Conservation (phyloP, 148 eudicot genomes). For the Polygonum aviculare region DNA sequence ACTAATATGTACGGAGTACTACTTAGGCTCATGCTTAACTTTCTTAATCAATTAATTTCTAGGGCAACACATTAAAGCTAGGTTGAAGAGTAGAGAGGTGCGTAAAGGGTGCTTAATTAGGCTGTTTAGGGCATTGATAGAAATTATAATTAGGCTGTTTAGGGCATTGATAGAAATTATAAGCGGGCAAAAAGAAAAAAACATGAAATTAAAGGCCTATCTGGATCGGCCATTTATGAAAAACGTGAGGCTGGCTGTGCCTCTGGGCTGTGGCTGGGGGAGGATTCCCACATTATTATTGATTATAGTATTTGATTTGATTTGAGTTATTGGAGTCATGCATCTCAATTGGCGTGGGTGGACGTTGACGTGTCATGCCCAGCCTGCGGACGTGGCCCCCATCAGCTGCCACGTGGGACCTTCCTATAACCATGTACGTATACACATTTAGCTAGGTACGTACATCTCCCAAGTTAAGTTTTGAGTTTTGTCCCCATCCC, state of each 20-base stretch:
- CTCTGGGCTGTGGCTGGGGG: too few species aligned
- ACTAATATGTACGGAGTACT: too few species aligned
- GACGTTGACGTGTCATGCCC: conserved; percentile 8
- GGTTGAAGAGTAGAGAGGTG: too few species aligned
- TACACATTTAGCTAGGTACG: too few species aligned
- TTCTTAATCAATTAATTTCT: too few species aligned
- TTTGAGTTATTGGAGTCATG: not conserved
- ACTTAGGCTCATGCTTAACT: too few species aligned
- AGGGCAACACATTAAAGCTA: too few species aligned
- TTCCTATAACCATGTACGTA: not conserved
- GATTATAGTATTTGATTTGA: too few species aligned
- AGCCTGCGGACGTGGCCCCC: not conserved
- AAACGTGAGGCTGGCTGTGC: not conserved
- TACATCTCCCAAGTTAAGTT: not conserved
- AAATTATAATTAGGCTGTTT: not conserved
- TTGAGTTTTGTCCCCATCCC: too few species aligned
- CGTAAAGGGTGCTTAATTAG: too few species aligned
- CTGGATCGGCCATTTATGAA: not conserved
- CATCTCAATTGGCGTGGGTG: not conserved
- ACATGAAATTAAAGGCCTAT: not conserved
- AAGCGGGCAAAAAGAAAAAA: not conserved
- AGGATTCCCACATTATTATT: not conserved
- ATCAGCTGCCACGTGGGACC: not conserved
- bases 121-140: not conserved
- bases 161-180: not conserved